phyloP scores from a whole-genome alignment of 1,284 basidiomycete species.

The Tilletia indica region DNA sequence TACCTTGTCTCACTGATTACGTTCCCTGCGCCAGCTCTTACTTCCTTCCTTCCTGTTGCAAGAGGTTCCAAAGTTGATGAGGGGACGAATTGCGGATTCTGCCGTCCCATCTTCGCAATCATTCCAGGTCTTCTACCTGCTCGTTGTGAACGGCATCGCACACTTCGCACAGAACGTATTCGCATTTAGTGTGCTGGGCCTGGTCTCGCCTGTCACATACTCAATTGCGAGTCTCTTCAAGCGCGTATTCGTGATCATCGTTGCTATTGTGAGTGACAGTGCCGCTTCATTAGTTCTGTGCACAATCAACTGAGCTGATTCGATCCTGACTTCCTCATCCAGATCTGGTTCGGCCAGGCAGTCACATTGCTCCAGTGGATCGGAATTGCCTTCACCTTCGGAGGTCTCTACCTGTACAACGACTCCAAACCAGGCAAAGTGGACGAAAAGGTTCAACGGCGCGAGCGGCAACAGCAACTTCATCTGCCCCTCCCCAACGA shows the following conservation, averaged over 20 bases:
- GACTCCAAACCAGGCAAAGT: constrained; percentile 79
- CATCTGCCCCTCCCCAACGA: constrained; percentile 13
- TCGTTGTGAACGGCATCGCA: constrained; percentile 87
- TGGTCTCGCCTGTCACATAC: constrained; percentile 97
- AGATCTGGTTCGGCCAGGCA: constrained; percentile 90
- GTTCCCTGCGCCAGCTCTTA: constrained; percentile 32
- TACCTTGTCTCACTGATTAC: constrained; percentile 23
- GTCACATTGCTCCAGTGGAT: constrained; percentile 76
- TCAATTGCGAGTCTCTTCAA: constrained; percentile 97
- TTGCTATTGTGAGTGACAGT: constrained; percentile 71
- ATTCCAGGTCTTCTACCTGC: constrained; percentile 63
- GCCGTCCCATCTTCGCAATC: constrained; percentile 13
- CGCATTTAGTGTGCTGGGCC: constrained; percentile 90
- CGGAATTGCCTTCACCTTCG: constrained; percentile 85
- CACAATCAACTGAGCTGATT: constrained; percentile 77
- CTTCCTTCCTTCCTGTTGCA: constrained; percentile 50
- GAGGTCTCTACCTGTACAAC: constrained; percentile 94
- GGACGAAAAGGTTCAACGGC: constrained; percentile 59
- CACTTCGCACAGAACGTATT: constrained; percentile 97
- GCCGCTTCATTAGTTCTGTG: background rate
- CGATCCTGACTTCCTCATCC: constrained; percentile 93
- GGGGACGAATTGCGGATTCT: background rate
- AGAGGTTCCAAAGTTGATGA: constrained; percentile 31
- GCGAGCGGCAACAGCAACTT: background rate
- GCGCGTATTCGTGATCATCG: constrained; percentile 94